phyloP scores from a whole-genome alignment of 1,284 basidiomycete species.

The Gastroboletus turbinatus region DNA sequence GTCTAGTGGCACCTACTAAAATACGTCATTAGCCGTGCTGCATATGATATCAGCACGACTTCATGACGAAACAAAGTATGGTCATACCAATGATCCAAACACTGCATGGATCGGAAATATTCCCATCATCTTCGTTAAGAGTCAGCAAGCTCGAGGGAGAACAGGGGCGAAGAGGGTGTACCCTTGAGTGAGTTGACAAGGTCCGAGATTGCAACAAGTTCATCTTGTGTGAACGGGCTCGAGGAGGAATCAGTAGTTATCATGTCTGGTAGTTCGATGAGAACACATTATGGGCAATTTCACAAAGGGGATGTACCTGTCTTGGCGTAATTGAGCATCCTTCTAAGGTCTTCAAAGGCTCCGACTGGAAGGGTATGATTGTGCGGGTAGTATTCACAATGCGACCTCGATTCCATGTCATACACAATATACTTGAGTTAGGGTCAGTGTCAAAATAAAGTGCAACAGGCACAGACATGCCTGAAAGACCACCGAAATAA shows the following conservation, averaged over 20 bases:
- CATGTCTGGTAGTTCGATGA: not conserved
- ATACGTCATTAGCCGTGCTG: conserved; percentile 19
- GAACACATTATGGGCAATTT: not conserved
- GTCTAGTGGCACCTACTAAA: conserved; percentile 9
- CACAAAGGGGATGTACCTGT: not conserved
- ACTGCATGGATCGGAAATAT: conserved; percentile 1
- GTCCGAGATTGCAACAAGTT: conserved; percentile 11
- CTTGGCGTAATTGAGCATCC: conserved; percentile 21
- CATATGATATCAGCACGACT: not conserved
- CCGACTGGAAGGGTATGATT: not conserved
- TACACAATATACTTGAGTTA: not conserved
- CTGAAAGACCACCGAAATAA: not conserved
- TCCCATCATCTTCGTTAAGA: not conserved
- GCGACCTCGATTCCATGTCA: conserved; percentile 12
- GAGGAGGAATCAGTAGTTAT: conserved; percentile 23
- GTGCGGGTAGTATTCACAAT: conserved; percentile 23
- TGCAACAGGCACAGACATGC: not conserved
- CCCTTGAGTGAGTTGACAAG: conserved; percentile 21
- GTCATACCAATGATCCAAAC: conserved; percentile 17
- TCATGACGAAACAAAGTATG: not conserved
- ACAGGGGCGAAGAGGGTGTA: not conserved
- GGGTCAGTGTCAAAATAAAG: conserved; percentile 1
- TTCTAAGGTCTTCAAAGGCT: conserved; percentile 9
- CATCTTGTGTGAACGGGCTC: conserved; percentile 20
- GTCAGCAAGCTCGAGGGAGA: not conserved